These are phyloP conservation scores for Sporothrix schenckii DNA, from an alignment of 2,329 filamentous ascomycete species.

Conservation along the genomic window DNA sequence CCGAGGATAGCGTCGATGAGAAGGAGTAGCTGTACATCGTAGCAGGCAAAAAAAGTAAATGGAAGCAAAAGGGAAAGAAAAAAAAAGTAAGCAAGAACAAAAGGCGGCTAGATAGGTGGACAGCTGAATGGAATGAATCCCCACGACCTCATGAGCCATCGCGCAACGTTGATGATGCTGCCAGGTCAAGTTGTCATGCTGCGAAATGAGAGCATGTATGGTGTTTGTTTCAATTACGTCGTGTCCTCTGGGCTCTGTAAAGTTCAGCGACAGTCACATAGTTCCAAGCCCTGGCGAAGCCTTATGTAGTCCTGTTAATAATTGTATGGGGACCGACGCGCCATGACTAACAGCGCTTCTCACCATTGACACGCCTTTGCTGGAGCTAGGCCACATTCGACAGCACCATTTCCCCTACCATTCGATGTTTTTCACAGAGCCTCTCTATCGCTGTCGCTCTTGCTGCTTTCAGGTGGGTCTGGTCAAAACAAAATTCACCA, in stretches of 20 bases:
- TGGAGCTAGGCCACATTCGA: constrained; percentile 13
- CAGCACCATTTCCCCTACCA: constrained; percentile 1
- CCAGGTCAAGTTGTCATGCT: too few species aligned
- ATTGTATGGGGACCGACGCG: background rate
- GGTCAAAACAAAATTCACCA: constrained; percentile 11
- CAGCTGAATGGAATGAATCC: background rate
- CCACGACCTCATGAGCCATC: too few species aligned
- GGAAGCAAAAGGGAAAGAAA: too few species aligned
- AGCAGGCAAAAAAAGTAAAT: background rate
- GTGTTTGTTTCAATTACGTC: too few species aligned
- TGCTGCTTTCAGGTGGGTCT: constrained; percentile 4
- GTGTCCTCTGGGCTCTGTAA: too few species aligned
- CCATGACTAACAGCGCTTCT: constrained; percentile 1
- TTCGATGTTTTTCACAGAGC: background rate
- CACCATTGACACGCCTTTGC: background rate
- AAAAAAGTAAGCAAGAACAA: too few species aligned
- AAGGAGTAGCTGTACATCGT: background rate
- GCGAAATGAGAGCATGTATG: too few species aligned
- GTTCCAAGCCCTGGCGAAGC: background rate
- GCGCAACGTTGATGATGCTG: too few species aligned
- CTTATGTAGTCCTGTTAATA: background rate
- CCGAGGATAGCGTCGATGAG: constrained; percentile 31
- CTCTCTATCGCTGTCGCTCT: background rate
- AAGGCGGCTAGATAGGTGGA: background rate
- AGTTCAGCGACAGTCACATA: background rate